Percentiles rank a stretch among this genome's conserved stretches.
phyloP scores from a whole-genome alignment of 805 yeast genomes.

The Candida nitratophila region DNA sequence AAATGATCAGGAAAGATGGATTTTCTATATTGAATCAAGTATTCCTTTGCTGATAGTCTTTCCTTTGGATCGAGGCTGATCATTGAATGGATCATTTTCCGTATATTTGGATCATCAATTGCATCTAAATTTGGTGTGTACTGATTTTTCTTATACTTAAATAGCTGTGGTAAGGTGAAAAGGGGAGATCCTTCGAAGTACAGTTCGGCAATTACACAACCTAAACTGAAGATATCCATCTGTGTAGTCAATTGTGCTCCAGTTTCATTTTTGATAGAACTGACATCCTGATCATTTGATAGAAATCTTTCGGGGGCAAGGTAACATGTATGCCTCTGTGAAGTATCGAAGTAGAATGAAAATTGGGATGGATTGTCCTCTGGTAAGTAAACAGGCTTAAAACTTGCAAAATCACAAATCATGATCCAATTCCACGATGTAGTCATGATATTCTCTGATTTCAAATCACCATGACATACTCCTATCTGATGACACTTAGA shows the following conservation, averaged over 20 bases:
- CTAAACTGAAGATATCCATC: conserved; percentile 80
- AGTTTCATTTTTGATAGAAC: conserved; percentile 1
- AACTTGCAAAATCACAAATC: conserved; percentile 74
- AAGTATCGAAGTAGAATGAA: conserved; percentile 87
- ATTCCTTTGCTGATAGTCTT: conserved; percentile 48
- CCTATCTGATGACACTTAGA: conserved; percentile 53
- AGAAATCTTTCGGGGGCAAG: conserved; percentile 89
- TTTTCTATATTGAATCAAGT: conserved; percentile 44
- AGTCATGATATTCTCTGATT: conserved; percentile 80
- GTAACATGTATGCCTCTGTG: conserved; percentile 81
- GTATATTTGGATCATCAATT: conserved; percentile 43
- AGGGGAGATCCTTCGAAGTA: conserved; percentile 82
- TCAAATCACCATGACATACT: conserved; percentile 84
- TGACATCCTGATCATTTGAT: conserved; percentile 19
- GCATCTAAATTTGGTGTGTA: conserved; percentile 55
- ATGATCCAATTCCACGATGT: conserved; percentile 87
- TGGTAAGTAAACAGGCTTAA: conserved; percentile 81
- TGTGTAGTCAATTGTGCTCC: conserved; percentile 38
- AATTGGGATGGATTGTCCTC: conserved; percentile 92
- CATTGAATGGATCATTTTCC: conserved; percentile 55
- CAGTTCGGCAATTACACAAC: conserved; percentile 88
- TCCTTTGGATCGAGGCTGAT: conserved; percentile 53
- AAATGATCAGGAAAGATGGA: conserved; percentile 61
- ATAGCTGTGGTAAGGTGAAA: conserved; percentile 80
- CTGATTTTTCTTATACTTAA: conserved; percentile 69